Evolutionary conservation across 345 rosid genomes (phyloP).

Genomic region (Zanthoxylum bungeanum): DNA sequence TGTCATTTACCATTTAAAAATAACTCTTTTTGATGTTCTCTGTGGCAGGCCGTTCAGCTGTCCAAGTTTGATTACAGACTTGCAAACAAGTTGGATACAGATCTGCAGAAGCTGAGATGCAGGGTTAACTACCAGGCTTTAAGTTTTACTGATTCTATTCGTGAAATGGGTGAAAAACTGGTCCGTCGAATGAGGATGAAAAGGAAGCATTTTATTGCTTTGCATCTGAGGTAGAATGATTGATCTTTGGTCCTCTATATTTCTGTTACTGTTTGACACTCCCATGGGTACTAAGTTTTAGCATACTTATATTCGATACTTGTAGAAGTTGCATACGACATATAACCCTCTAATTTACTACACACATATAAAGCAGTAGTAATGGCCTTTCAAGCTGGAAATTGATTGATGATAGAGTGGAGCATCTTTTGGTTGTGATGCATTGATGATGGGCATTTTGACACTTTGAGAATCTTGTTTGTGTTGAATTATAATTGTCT

Average conservation of each 20-base stretch:
- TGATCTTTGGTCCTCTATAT: slow-evolving; percentile 13
- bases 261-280: slow-evolving; percentile 5
- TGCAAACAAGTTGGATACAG: slow-evolving; percentile 75
- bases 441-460: not conserved
- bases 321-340: not conserved
- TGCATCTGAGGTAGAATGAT: slow-evolving; percentile 78
- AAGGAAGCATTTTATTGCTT: slow-evolving; percentile 80
- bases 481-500: not conserved
- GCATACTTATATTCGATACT: not conserved
- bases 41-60: slow-evolving; percentile 76
- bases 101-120: slow-evolving; percentile 91
- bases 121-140: slow-evolving; percentile 92
- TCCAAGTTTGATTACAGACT: slow-evolving; percentile 93
- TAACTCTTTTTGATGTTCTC: slow-evolving; percentile 8
- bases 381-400: not conserved
- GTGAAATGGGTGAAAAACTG: slow-evolving; percentile 65
- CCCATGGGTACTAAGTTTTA: not conserved
- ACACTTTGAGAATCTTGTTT: not conserved
- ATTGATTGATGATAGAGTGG: not conserved
- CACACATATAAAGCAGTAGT: not conserved
- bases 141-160: slow-evolving; percentile 80
- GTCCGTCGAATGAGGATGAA: slow-evolving; percentile 72
- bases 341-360: not conserved
- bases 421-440: not conserved
- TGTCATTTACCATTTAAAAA: not conserved